A percentile compares a stretch with the other conserved stretches of the same genome.
These are phyloP conservation scores for Erigeron philadelphicus DNA, from an alignment of 140 eudicot genomes.

Conservation along the genomic window DNA sequence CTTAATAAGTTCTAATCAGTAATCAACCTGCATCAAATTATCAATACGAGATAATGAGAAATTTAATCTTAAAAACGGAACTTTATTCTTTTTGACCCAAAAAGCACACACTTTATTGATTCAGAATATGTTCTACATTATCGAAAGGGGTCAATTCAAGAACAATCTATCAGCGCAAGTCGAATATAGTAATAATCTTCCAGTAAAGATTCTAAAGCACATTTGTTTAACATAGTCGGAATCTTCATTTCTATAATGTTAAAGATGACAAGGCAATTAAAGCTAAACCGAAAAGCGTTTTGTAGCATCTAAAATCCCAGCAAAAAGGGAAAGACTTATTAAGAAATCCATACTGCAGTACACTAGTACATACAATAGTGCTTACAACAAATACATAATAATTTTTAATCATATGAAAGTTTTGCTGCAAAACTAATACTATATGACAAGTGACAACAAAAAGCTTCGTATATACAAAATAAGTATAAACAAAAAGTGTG, in stretches of 20 bases:
- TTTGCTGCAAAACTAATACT: background rate
- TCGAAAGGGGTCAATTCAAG: slow-evolving; percentile 16
- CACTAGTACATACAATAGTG: slow-evolving; percentile 8
- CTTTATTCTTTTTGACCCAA: background rate
- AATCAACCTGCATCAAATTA: slow-evolving; percentile 28
- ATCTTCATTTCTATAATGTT: slow-evolving; percentile 28
- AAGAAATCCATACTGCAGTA: slow-evolving; percentile 7
- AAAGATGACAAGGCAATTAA: slow-evolving; percentile 27
- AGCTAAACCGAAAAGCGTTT: slow-evolving; percentile 21
- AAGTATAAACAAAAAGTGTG: slow-evolving; percentile 1
- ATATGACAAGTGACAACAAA: slow-evolving; percentile 13
- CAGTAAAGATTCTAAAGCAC: slow-evolving; percentile 4
- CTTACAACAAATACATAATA: slow-evolving; percentile 15
- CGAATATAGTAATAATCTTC: background rate
- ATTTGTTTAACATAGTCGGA: slow-evolving; percentile 18
- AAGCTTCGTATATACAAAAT: slow-evolving; percentile 19
- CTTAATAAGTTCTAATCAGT: background rate
- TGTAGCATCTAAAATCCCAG: slow-evolving; percentile 33
- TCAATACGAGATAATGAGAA: slow-evolving; percentile 5
- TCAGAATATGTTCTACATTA: slow-evolving; percentile 25
- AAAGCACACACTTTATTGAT: slow-evolving; percentile 28
- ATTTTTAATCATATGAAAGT: background rate
- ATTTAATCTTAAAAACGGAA: background rate
- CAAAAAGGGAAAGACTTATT: slow-evolving; percentile 18
- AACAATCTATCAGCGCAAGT: slow-evolving; percentile 8